Evolutionary conservation across 306 rosid species (phyloP).

Genomic region (Carpinus viminea): DNA sequence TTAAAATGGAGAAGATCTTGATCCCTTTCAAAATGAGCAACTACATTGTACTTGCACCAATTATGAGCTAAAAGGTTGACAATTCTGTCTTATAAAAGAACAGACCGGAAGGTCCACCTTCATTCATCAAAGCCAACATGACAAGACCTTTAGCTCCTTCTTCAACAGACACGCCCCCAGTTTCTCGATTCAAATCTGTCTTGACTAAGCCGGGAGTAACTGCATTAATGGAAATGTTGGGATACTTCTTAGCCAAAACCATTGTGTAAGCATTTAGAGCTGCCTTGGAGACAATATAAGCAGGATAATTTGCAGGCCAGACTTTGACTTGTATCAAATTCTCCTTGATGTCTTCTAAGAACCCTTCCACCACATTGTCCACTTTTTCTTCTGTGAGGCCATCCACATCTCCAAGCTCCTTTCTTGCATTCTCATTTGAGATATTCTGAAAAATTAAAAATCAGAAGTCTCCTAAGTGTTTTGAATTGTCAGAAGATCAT

Average conservation of each 20-base stretch:
- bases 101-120: not conserved
- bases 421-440: not conserved
- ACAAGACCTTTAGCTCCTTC: not conserved
- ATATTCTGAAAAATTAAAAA: not conserved
- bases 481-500: no score
- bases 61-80: not conserved
- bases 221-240: not conserved
- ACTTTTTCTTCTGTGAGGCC: constrained; percentile 4
- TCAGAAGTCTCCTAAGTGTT: not conserved
- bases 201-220: not conserved
- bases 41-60: not conserved
- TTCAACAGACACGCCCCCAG: not conserved
- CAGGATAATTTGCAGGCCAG: not conserved
- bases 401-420: not conserved
- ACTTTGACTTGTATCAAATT: not conserved
- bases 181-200: not conserved
- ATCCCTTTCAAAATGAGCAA: no score
- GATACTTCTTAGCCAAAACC: not conserved
- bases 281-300: not conserved
- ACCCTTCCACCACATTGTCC: not conserved
- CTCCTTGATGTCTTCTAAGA: not conserved
- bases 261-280: not conserved
- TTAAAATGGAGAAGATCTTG: no score
- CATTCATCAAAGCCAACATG: not conserved
- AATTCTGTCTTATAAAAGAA: not conserved